Conservation (phyloP, 2,329 filamentous ascomycete species). For the Ophiocordyceps australis region DNA sequence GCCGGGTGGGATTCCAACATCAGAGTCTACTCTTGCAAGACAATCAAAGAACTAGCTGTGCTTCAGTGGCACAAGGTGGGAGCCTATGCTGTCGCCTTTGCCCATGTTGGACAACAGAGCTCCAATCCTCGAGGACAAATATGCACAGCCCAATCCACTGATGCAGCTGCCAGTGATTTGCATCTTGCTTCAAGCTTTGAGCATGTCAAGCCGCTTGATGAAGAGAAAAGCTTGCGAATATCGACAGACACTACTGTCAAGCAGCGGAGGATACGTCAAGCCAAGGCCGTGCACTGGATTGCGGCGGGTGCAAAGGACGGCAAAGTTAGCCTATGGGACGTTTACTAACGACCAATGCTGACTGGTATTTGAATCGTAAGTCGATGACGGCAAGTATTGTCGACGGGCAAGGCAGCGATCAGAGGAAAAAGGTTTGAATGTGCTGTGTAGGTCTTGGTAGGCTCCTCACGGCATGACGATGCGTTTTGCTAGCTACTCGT, state of each 20-base stretch:
- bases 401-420: not conserved
- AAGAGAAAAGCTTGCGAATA: too few species aligned
- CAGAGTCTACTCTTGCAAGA: slow-evolving; percentile 65
- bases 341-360: slow-evolving; percentile 43
- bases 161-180: too few species aligned
- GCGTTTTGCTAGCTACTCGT: not conserved
- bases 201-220: too few species aligned
- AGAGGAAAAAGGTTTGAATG: not conserved
- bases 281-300: slow-evolving; percentile 67
- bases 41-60: slow-evolving; percentile 74
- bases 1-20: slow-evolving; percentile 81
- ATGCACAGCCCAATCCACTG: too few species aligned
- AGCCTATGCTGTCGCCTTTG: slow-evolving; percentile 68
- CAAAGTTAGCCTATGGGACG: slow-evolving; percentile 88
- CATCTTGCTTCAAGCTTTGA: too few species aligned
- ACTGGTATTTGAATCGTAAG: too few species aligned
- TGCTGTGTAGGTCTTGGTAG: not conserved
- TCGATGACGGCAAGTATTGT: too few species aligned
- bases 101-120: slow-evolving; percentile 17
- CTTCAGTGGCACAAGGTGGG: slow-evolving; percentile 88
- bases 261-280: slow-evolving; percentile 42
- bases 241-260: slow-evolving; percentile 24
- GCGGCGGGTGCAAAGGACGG: slow-evolving; percentile 87
- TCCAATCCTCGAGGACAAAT: too few species aligned
- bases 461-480: not conserved